phyloP scores from a whole-genome alignment of 2,329 filamentous ascomycete genomes.

The Zasmidium angulare region DNA sequence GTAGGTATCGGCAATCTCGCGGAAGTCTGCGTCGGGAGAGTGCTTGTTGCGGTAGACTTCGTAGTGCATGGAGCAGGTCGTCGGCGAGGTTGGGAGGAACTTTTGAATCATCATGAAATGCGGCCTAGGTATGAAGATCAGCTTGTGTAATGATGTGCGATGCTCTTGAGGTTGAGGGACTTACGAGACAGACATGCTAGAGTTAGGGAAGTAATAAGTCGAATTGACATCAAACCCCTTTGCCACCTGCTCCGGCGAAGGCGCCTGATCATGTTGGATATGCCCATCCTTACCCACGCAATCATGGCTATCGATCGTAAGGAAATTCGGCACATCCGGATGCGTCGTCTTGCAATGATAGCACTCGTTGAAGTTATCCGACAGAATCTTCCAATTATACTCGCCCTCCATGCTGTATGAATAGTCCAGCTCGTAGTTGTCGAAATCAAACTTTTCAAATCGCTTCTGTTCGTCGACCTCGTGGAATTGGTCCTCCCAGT shows the following conservation, averaged over 20 bases:
- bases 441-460: constrained; percentile 50
- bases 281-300: constrained; percentile 51
- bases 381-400: constrained; percentile 62
- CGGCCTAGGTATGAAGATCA: constrained; percentile 41
- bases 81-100: constrained; percentile 57
- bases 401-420: constrained; percentile 57
- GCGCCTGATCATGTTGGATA: constrained; percentile 50
- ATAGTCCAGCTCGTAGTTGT: constrained; percentile 59
- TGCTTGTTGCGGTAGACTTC: constrained; percentile 64
- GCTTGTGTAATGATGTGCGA: no score
- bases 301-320: constrained; percentile 57
- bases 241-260: constrained; percentile 50
- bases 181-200: constrained; percentile 53
- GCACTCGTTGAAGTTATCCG: constrained; percentile 67
- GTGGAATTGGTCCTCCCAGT: constrained; percentile 56
- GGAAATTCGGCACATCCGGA: constrained; percentile 57
- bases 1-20: constrained; percentile 59
- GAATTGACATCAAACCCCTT: constrained; percentile 48
- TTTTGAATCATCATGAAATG: constrained; percentile 65
- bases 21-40: constrained; percentile 59
- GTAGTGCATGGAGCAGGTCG: constrained; percentile 58
- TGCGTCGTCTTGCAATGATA: constrained; percentile 63
- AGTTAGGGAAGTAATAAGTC: constrained; percentile 55
- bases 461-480: constrained; percentile 49
- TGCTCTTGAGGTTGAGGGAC: no score